These are phyloP conservation scores for Solanum arcanum DNA, from an alignment of 257 asterid species.

Conservation along the genomic window DNA sequence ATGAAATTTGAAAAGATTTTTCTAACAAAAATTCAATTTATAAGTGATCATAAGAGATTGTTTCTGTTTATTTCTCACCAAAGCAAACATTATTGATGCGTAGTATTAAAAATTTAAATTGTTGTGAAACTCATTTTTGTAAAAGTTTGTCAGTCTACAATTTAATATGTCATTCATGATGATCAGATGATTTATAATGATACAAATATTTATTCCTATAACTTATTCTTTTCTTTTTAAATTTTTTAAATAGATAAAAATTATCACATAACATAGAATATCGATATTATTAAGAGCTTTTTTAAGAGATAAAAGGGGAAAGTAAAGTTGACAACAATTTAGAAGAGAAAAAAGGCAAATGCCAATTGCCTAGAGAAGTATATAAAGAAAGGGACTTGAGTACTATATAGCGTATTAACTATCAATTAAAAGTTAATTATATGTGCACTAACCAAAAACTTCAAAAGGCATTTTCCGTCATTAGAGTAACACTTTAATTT, in stretches of 20 bases:
- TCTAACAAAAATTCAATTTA: rapidly evolving
- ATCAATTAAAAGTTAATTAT: neutral
- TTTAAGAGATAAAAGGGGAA: neutral
- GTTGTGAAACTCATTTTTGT: neutral
- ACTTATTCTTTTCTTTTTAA: neutral
- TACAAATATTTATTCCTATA: neutral
- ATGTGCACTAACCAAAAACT: constrained; percentile 2
- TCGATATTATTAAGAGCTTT: neutral
- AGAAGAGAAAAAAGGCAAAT: neutral
- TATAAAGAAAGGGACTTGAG: neutral
- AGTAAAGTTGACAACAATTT: neutral
- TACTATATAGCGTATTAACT: neutral
- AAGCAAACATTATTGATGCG: neutral
- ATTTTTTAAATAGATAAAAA: neutral
- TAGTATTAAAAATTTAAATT: neutral
- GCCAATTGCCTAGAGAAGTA: neutral
- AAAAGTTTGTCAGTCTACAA: neutral
- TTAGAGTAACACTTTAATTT: neutral
- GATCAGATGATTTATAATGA: neutral
- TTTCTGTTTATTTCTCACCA: neutral
- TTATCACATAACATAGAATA: neutral
- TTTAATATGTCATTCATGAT: neutral
- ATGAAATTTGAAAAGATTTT: too few species aligned
- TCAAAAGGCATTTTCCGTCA: constrained; percentile 5
- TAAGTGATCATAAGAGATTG: neutral